Evolutionary conservation across 306 rosid genomes (phyloP).

Genomic region (Cyamopsis tetragonoloba): DNA sequence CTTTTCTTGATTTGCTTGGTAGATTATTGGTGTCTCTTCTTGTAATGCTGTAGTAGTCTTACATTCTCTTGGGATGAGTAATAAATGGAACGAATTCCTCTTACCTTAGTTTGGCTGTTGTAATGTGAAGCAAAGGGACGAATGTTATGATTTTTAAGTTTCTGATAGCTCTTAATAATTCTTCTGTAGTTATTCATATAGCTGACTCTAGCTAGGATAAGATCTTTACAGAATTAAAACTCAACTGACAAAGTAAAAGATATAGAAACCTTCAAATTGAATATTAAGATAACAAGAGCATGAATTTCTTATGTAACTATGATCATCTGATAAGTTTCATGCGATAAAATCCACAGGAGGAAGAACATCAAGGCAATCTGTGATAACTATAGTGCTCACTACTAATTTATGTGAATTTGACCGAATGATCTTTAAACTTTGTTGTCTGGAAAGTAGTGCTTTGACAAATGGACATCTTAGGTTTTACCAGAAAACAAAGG

Average conservation of each 20-base stretch:
- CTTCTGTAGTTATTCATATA: not conserved
- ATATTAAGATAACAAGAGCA: not conserved
- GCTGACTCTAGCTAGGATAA: too few relatives aligned
- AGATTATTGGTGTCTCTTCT: constrained; percentile 14
- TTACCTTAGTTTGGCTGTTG: not conserved
- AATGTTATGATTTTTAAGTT: not conserved
- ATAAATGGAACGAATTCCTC: not conserved
- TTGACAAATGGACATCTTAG: too few relatives aligned
- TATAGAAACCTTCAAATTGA: not conserved
- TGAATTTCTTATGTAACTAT: too few relatives aligned
- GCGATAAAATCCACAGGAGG: too few relatives aligned
- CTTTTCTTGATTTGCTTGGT: not conserved
- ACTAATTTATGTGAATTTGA: too few relatives aligned
- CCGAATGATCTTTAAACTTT: too few relatives aligned
- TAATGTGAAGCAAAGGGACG: not conserved
- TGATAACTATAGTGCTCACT: too few relatives aligned
- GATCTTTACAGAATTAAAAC: not conserved
- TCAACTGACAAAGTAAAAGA: not conserved
- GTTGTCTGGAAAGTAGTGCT: too few relatives aligned
- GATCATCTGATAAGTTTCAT: too few relatives aligned
- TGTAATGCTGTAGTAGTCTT: not conserved
- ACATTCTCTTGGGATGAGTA: not conserved
- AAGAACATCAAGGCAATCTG: too few relatives aligned
- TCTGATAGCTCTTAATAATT: not conserved
- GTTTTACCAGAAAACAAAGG: too few relatives aligned